Evolutionary conservation across 352 stramenopile genomes (phyloP), one percentile per base, ranked within the genome.

Genomic region (Aphanomyces stellatus): DNA sequence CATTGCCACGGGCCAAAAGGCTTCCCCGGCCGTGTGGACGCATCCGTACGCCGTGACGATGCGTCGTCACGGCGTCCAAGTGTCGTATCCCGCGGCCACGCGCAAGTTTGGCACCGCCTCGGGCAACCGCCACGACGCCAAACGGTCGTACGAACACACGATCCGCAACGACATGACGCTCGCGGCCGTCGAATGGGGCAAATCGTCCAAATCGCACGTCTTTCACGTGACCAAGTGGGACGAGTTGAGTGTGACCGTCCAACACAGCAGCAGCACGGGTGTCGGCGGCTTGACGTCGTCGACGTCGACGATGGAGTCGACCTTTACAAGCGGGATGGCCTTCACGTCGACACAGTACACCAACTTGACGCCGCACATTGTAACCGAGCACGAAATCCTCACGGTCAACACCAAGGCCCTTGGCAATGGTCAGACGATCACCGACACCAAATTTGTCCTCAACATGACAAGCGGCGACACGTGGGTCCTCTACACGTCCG

Each of bases 291-390:
- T n/a, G n/a, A n/a, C n/a, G n/a, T n/a, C n/a, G n/a, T n/a, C n/a
- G n/a, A n/a, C n/a, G n/a, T n/a, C n/a, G n/a, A 87, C 67, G 4
- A 55, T 93, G 1, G 76, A 81, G 31, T 76, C 75, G 11, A 77
- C 61, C 56, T 71, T 88, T 41, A 77, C 90, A 41, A 88, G 72
- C 31, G 85, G 81, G 35, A 93, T 93, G 85, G 74, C 81, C 24
- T 93, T 79, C 69, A 80, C 90, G 63, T 85, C 78, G 3, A 65
- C 77, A 13, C 82, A 62, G 17, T 90, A 89, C 61, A 64, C 74
- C 27, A 53, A 71, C 8, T 74, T 93, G 34, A 82, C 76, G 19
- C 85, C 82, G 19, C 71, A 76, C 33, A 41, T 93, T 6, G 51
- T 71, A 11, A 69, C 88, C 22, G 71, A 87, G 64, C 78, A 79